Percentiles rank a stretch among this genome's conserved stretches.
phyloP scores from a whole-genome alignment of 73 alveolate genomes.

The Tetrahymena borealis region DNA sequence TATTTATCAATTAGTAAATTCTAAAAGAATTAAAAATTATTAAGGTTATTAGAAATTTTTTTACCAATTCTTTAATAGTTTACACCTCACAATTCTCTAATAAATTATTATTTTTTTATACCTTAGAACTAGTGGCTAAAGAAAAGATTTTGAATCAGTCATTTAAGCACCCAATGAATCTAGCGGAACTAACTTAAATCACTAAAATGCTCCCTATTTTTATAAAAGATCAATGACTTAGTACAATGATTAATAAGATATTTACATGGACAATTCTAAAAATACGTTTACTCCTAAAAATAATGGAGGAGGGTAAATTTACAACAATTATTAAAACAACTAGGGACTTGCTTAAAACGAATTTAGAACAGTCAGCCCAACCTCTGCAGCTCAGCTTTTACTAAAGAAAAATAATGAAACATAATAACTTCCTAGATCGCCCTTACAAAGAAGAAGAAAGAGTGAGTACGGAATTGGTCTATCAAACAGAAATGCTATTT shows the following conservation, averaged over 20 bases:
- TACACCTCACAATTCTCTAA: no score
- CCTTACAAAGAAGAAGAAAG: not conserved
- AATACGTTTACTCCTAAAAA: not conserved
- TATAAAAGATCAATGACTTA: not conserved
- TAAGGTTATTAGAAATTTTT: no score
- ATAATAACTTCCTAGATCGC: not conserved
- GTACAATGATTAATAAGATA: not conserved
- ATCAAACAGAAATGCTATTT: not conserved
- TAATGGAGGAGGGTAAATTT: not conserved
- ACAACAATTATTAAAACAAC: not conserved
- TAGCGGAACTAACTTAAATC: not conserved
- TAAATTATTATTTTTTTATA: not conserved
- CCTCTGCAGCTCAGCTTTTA: not conserved
- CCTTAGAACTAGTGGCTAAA: not conserved
- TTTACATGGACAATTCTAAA: not conserved
- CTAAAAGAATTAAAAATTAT: no score
- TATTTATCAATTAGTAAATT: not conserved
- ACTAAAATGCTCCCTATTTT: not conserved
- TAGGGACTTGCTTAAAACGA: not conserved
- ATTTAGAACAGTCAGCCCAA: not conserved
- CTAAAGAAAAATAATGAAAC: not conserved
- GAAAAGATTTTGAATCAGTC: not conserved
- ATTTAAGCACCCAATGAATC: not conserved
- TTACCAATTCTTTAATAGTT: no score
- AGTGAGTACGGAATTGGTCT: not conserved